A percentile compares a stretch with the other conserved stretches of the same genome.
Evolutionary conservation across 2,329 filamentous ascomycete genomes (phyloP).

Genomic region (Orbilia blumenaviensis): DNA sequence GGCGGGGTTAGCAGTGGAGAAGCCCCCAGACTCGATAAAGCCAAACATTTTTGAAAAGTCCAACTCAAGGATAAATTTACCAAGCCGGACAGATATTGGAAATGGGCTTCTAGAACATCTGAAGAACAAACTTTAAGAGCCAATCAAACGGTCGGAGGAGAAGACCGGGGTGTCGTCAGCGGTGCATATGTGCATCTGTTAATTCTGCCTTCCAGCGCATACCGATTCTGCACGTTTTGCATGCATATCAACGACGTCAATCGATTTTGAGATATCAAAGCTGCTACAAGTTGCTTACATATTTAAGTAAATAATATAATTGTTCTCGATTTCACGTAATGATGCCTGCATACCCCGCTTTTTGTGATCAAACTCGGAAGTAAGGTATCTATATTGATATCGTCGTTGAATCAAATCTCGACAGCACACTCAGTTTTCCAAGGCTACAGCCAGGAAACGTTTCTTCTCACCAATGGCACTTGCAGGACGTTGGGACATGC

Average conservation of each 20-base stretch:
- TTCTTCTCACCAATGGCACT: neutral
- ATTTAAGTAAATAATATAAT: no score
- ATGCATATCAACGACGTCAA: neutral
- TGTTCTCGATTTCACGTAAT: neutral
- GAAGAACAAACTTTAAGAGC: neutral
- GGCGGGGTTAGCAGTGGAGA: no score
- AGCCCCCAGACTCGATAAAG: no score
- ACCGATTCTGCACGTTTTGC: neutral
- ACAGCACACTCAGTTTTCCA: neutral
- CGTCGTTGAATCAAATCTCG: neutral
- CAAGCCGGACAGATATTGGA: no score
- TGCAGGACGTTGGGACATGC: conserved; percentile 8
- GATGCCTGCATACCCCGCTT: neutral
- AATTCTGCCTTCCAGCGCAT: conserved; percentile 20
- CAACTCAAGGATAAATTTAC: no score
- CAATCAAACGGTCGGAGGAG: neutral
- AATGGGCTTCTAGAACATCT: conserved; percentile 6
- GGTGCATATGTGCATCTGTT: conserved; percentile 7
- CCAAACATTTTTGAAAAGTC: no score
- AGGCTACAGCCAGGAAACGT: neutral
- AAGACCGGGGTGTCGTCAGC: conserved; percentile 10
- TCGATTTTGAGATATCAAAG: neutral
- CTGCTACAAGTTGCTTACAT: no score
- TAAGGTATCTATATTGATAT: neutral
- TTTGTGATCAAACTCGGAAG: neutral